Base-by-base conservation (phyloP, 2,329 filamentous ascomycete genomes). In the Bipolaris gigantea region DNA sequence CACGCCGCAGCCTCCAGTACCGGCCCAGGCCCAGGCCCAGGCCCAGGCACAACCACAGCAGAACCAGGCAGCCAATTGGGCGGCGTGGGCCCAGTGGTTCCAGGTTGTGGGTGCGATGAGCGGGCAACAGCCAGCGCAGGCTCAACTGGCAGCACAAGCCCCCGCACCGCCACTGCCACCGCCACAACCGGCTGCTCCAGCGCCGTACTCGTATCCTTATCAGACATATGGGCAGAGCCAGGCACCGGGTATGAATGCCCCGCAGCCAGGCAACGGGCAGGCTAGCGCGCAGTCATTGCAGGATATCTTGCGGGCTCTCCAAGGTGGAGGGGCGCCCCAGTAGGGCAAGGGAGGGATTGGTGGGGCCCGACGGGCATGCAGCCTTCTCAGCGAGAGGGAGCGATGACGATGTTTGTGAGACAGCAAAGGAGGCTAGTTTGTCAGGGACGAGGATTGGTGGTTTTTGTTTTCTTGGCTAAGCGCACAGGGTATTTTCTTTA, bases 231-330 rank as follows among this genome's bases (percentile, higher is more conserved):
- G 53, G 16, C 64, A 65, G 48, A 62, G 55, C 21, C 50, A 60
- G 18, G 62, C 60, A 6, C 62, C 67, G 2, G 58, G 56, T 15
- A 55, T 63, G 1, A 61, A 66, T 9, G 45, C 59, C 2, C 60
- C 51, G 34, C 53, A 60, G 45, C 62, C 63, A 50, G 50, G 49
- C 40, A 65, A 60, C 21, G 50, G 57, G 21, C 70, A 72, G 55
- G 57, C 48, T 25, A 57, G 56, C 15, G 63, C 55, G 10, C 63
- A 60, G 43, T 67, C 67, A 16, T 47, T 72, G 10, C 64, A 72
- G 38, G 71, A 72, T 48, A 72, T 73, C 23, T 50, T 73, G 19
- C 60, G 70, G 45, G 63, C 64, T 7, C 57, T 73, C 5, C 64
- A 66, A 32, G 63, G 57, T n/a, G 60, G 56, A 7, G 61, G 62